phyloP scores from a whole-genome alignment of 2,329 filamentous ascomycete species.

The Talaromyces albobiverticillius region DNA sequence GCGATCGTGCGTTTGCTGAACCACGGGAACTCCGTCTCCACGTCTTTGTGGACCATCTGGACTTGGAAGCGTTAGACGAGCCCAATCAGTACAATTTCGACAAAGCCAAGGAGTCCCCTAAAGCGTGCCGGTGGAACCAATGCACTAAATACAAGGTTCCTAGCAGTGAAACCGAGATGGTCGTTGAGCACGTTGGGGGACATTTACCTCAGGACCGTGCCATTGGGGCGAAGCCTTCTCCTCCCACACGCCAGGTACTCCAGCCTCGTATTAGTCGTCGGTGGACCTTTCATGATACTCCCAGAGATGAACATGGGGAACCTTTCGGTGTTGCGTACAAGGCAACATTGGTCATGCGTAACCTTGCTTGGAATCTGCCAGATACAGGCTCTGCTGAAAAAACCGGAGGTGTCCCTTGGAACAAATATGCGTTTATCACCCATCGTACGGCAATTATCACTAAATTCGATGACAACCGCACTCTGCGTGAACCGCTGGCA shows the following conservation, averaged over 20 bases:
- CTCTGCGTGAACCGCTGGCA: conserved; percentile 40
- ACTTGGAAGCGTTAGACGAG: conserved; percentile 28
- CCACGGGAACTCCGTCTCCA: conserved; percentile 42
- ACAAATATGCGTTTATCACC: conserved; percentile 39
- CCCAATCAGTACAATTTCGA: conserved; percentile 35
- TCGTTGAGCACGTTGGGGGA: conserved; percentile 37
- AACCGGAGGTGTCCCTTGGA: conserved; percentile 30
- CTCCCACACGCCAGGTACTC: conserved; percentile 34
- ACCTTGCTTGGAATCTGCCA: conserved; percentile 43
- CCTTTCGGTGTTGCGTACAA: conserved; percentile 48
- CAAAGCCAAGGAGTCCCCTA: conserved; percentile 29
- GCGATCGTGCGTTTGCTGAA: conserved; percentile 35
- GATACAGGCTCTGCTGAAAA: conserved; percentile 24
- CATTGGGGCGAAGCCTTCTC: conserved; percentile 31
- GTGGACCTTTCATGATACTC: conserved; percentile 41
- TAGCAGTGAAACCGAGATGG: conserved; percentile 33
- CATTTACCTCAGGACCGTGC: conserved; percentile 37
- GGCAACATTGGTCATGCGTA: conserved; percentile 46
- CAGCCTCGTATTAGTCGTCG: conserved; percentile 40
- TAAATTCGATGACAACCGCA: conserved; percentile 39
- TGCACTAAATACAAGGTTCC: conserved; percentile 37
- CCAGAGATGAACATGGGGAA: conserved; percentile 40
- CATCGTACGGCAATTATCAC: conserved; percentile 37
- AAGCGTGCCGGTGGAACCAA: conserved; percentile 39
- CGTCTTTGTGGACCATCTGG: conserved; percentile 43